Conservation (phyloP, 352 stramenopile genomes). For the Thalassiosira tumida region DNA sequence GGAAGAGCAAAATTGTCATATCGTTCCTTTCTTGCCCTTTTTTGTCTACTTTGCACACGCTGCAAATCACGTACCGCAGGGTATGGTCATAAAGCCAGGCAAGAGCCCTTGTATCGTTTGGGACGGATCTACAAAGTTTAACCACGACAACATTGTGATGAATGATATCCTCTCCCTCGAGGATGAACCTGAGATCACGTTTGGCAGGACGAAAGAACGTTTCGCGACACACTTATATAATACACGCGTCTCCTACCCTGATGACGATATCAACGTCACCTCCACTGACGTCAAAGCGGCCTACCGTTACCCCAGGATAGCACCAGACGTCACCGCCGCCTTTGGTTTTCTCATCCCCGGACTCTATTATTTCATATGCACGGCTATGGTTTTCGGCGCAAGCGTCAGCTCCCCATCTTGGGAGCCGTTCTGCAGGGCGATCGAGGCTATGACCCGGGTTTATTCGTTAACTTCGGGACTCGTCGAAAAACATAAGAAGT, state of each 20-base stretch:
- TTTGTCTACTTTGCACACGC: not conserved
- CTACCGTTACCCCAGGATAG: constrained; percentile 52
- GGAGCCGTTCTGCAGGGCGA: constrained; percentile 59
- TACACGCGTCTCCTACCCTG: constrained; percentile 21
- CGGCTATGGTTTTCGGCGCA: constrained; percentile 67
- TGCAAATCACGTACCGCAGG: constrained; percentile 30
- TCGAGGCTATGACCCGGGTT: constrained; percentile 10
- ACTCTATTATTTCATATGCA: constrained; percentile 18
- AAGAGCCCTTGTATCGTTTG: constrained; percentile 50
- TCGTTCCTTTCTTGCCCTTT: not conserved
- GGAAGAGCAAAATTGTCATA: constrained; percentile 61
- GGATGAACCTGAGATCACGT: constrained; percentile 50
- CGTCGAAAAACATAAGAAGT: constrained; percentile 24
- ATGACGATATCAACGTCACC: constrained; percentile 8
- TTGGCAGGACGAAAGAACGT: too few species aligned
- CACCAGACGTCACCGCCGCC: constrained; percentile 30
- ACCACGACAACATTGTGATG: not conserved
- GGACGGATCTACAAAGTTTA: constrained; percentile 53
- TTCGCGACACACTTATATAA: too few species aligned
- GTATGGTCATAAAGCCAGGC: constrained; percentile 34
- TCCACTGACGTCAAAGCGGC: constrained; percentile 43
- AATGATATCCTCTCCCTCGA: constrained; percentile 54
- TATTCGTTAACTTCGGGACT: constrained; percentile 6
- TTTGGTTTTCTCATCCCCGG: constrained; percentile 45
- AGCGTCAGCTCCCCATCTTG: constrained; percentile 30